Base-by-base conservation (phyloP, 2,329 filamentous ascomycete genomes). In the Fusarium sp. region DNA sequence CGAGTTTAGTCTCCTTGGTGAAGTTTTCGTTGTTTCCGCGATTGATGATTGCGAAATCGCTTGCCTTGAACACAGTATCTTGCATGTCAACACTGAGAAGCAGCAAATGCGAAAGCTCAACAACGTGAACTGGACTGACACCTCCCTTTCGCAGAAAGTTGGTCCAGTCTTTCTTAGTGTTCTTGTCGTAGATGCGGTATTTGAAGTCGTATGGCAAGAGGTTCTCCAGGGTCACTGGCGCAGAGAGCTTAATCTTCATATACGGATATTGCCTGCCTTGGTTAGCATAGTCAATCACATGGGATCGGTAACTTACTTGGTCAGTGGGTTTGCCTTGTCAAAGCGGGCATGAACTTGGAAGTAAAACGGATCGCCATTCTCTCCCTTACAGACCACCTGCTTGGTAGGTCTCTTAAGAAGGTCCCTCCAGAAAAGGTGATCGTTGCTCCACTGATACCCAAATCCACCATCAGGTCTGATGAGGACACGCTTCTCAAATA, bases 171-270 rank as follows among this genome's bases (percentile, higher is more conserved):
- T 96, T 97, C 83, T 95, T 96, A 0, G 94, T 97, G 78, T 97
- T 96, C 82, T 96, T 97, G 82, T 99, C 96, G 75, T 98, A 99
- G 56, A 99, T 98, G 56, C 95, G 90, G 78, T 99, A 99, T 79
- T 99, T 98, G 88, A 99, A 99, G 79, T 99, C 96, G 76, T 96
- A 98, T 0, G 96, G 96, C 37, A 99, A 82, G 43, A 99, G 82
- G 70, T 99, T 99, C 78, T 99, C 95, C 6, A 99, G 86, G 49
- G 97, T 95, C 15, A 99, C 89, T 0, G 96, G 96, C 1, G 96
- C 95, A 24, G 93, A 97, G 4, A 99, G 86, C 70, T 94, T 92
- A 68, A 99, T 86, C 61, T 89, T 90, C 96, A 99, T 98, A 78
- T 96, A 96, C 0, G 96, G 96, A 76, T 99, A 99, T 64, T 90